These are phyloP conservation scores for Botrytis porri DNA, from an alignment of 2,329 filamentous ascomycete genomes.

Conservation along the genomic window DNA sequence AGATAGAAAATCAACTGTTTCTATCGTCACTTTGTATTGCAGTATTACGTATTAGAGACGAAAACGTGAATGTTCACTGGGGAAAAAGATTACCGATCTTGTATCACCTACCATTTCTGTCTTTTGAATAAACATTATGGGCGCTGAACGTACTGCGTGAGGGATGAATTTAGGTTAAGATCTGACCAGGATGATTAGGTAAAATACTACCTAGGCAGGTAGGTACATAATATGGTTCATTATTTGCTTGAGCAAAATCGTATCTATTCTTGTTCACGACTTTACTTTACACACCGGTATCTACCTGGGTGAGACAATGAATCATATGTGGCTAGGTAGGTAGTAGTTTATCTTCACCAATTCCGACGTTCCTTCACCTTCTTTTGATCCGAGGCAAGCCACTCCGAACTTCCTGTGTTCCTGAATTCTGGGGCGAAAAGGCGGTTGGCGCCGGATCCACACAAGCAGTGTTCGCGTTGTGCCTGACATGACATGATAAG, in stretches of 20 bases:
- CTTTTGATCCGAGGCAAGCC: not conserved
- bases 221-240: not conserved
- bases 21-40: not conserved
- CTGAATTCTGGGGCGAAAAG: slow-evolving; percentile 15
- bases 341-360: not conserved
- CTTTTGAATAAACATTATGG: not conserved
- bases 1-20: slow-evolving; percentile 14
- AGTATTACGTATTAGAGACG: not conserved
- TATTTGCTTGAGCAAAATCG: not conserved
- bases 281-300: not conserved
- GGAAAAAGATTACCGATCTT: no score
- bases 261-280: not conserved
- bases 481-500: not conserved
- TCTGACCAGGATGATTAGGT: not conserved
- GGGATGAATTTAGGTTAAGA: not conserved
- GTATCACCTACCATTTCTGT: not conserved
- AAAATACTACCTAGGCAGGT: not conserved
- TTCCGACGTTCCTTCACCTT: not conserved
- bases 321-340: not conserved
- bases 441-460: slow-evolving; percentile 14
- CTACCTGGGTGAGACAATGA: not conserved
- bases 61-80: not conserved
- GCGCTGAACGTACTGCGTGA: not conserved
- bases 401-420: not conserved
- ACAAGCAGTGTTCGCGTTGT: not conserved